Evolutionary conservation across 2,329 filamentous ascomycete genomes (phyloP).

Genomic region (Ilyonectria sp.): DNA sequence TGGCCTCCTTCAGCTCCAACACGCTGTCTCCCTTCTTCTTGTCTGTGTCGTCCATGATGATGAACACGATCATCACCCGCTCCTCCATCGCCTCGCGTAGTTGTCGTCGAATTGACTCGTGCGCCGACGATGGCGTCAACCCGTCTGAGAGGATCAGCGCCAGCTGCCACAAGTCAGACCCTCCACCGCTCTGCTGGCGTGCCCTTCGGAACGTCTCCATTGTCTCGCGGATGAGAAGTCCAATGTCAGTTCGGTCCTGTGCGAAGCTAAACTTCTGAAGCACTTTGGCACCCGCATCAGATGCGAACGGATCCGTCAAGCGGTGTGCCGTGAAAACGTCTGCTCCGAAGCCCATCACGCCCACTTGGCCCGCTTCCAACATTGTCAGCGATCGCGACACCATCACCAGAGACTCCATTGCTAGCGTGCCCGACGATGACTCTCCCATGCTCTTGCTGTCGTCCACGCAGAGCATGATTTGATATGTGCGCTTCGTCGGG

Average conservation of each 20-base stretch:
- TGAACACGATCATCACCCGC: constrained; percentile 97
- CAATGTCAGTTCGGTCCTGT: constrained; percentile 89
- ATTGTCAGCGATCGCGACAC: constrained; percentile 89
- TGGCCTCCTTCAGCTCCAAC: constrained; percentile 88
- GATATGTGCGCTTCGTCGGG: constrained; percentile 94
- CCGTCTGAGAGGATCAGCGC: constrained; percentile 95
- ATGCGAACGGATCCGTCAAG: constrained; percentile 85
- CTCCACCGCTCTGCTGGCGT: constrained; percentile 69
- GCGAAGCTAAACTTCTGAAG: constrained; percentile 89
- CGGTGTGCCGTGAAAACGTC: constrained; percentile 88
- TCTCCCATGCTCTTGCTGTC: constrained; percentile 96
- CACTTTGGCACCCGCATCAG: constrained; percentile 82
- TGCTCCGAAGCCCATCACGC: constrained; percentile 90
- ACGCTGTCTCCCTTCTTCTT: constrained; percentile 75
- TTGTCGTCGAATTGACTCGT: constrained; percentile 85
- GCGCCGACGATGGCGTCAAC: constrained; percentile 85
- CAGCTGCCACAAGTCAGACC: constrained; percentile 91
- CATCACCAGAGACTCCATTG: constrained; percentile 94
- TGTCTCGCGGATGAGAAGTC: constrained; percentile 81
- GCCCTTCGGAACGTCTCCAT: constrained; percentile 88
- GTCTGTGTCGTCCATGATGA: constrained; percentile 84
- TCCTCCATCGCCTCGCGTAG: constrained; percentile 92
- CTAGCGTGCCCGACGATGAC: constrained; percentile 80
- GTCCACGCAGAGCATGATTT: constrained; percentile 97
- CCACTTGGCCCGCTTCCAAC: constrained; percentile 95